A percentile compares a stretch with the other conserved stretches of the same genome.
These are phyloP conservation scores for Cyberlindnera galapagoensis DNA, from an alignment of 805 yeast species.

Conservation along the genomic window DNA sequence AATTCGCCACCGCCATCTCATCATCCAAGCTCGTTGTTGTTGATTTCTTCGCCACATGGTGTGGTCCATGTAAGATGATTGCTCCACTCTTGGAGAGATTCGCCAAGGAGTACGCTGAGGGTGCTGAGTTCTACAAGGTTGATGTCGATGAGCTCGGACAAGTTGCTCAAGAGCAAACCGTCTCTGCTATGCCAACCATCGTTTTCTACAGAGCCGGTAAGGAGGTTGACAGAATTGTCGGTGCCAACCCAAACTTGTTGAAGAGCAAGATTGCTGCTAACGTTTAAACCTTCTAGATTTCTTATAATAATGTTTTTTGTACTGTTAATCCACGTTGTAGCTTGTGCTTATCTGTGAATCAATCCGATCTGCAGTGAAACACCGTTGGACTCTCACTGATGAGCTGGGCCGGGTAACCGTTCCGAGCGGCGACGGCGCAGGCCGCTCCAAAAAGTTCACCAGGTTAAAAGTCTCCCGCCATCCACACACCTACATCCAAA, in stretches of 20 bases:
- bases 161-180: constrained; percentile 60
- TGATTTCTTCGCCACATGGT: constrained; percentile 97
- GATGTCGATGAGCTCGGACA: constrained; percentile 83
- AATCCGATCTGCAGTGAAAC: no score
- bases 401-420: background rate
- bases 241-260: constrained; percentile 85
- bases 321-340: no score
- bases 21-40: constrained; percentile 76
- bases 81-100: constrained; percentile 90
- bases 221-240: constrained; percentile 72
- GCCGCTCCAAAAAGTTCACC: background rate
- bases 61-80: constrained; percentile 98
- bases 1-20: constrained; percentile 61
- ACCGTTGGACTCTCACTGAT: no score
- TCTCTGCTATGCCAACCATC: constrained; percentile 61
- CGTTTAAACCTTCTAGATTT: constrained; percentile 32
- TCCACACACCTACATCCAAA: constrained; percentile 2
- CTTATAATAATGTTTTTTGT: background rate
- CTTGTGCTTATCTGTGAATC: no score
- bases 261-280: constrained; percentile 56
- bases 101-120: constrained; percentile 47
- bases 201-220: constrained; percentile 79
- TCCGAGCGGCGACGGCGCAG: background rate
- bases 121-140: constrained; percentile 75
- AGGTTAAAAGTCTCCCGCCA: background rate